Percentiles rank a stretch among this genome's conserved stretches.
These are phyloP conservation scores for Lathyrus aphaca DNA, from an alignment of 306 rosid species.

Conservation along the genomic window DNA sequence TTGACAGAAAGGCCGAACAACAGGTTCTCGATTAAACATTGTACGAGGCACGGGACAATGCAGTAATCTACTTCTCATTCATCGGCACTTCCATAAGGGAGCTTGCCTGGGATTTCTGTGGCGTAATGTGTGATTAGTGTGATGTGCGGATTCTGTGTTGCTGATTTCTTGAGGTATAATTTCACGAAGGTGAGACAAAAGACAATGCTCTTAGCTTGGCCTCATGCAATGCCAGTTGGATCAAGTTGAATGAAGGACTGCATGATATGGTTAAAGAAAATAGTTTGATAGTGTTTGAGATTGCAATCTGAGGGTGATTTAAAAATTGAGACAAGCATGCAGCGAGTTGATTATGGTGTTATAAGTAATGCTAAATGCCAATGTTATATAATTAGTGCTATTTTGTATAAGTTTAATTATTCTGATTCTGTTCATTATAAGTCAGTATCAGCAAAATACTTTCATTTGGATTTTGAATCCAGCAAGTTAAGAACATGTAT, in stretches of 20 bases:
- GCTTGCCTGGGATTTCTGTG: background rate
- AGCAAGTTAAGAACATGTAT: too few species aligned
- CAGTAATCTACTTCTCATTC: background rate
- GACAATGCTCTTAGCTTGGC: too few species aligned
- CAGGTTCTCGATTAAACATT: background rate
- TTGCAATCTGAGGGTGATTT: background rate
- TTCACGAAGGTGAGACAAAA: too few species aligned
- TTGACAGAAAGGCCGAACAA: background rate
- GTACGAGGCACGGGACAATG: background rate
- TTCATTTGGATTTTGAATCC: too few species aligned
- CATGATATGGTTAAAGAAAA: background rate
- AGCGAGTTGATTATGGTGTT: background rate
- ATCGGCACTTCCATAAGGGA: background rate
- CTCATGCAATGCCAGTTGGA: too few species aligned
- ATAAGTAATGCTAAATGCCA: background rate
- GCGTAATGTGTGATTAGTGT: too few species aligned
- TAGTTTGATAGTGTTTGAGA: background rate
- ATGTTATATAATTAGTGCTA: background rate
- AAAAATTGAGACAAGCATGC: background rate
- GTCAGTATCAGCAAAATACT: too few species aligned
- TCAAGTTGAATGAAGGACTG: too few species aligned
- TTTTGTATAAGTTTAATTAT: too few species aligned
- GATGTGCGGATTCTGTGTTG: too few species aligned
- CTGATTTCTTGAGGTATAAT: too few species aligned
- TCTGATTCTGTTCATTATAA: too few species aligned